Evolutionary conservation across 371 early-diverging fungal genomes (phyloP).

Genomic region (Mucor mucedo): DNA sequence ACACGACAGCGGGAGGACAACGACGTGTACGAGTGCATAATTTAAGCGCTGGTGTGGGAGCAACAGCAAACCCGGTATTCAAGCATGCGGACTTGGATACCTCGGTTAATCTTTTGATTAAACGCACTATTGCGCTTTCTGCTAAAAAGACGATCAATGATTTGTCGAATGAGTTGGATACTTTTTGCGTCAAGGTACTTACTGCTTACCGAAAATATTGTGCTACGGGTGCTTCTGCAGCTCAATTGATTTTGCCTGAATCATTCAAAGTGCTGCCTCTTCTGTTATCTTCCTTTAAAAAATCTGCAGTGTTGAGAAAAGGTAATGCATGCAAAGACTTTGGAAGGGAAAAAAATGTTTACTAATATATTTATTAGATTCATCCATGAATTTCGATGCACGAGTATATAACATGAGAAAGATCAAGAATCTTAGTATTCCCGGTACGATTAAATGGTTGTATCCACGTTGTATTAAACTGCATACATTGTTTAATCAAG

Average conservation of each 20-base stretch:
- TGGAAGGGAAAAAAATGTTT: neutral
- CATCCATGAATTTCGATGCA: slow-evolving; percentile 67
- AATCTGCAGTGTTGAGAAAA: slow-evolving; percentile 74
- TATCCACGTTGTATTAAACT: slow-evolving; percentile 82
- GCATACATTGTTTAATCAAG: slow-evolving; percentile 22
- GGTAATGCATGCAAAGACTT: slow-evolving; percentile 39
- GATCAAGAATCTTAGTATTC: slow-evolving; percentile 73
- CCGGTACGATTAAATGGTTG: slow-evolving; percentile 72
- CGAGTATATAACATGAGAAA: slow-evolving; percentile 81
- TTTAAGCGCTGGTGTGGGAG: slow-evolving; percentile 79
- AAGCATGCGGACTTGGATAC: slow-evolving; percentile 92
- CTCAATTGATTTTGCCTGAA: slow-evolving; percentile 94
- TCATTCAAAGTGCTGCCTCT: slow-evolving; percentile 89
- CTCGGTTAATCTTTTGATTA: slow-evolving; percentile 82
- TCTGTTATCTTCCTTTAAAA: slow-evolving; percentile 79
- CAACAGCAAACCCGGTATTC: slow-evolving; percentile 82
- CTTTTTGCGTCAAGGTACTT: slow-evolving; percentile 82
- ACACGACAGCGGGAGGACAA: slow-evolving; percentile 87
- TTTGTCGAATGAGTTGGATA: slow-evolving; percentile 81
- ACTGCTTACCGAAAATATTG: slow-evolving; percentile 88
- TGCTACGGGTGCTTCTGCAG: slow-evolving; percentile 81
- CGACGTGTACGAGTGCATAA: slow-evolving; percentile 94
- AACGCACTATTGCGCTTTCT: slow-evolving; percentile 76
- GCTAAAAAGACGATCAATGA: slow-evolving; percentile 65
- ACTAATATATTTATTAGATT: slow-evolving; percentile 35